These are phyloP conservation scores for Luffa aegyptiaca DNA, from an alignment of 306 rosid species.

Conservation along the genomic window DNA sequence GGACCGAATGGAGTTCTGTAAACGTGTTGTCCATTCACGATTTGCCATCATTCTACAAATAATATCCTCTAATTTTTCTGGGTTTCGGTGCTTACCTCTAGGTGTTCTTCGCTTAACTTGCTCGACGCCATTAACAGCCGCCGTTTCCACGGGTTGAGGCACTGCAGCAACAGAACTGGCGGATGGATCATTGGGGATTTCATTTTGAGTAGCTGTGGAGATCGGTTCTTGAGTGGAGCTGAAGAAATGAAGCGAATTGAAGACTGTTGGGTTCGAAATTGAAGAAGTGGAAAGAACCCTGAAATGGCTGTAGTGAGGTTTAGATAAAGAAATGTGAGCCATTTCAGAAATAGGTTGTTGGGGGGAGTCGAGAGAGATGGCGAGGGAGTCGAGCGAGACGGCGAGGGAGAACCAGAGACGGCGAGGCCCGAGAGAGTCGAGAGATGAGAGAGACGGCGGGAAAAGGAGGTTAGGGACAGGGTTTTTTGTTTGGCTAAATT, in stretches of 20 bases:
- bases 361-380: too few species aligned
- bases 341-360: too few species aligned
- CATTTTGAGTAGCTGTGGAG: neutral
- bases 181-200: neutral
- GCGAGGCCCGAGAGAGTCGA: too few species aligned
- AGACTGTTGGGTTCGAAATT: constrained; percentile 11
- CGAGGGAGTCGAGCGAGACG: too few species aligned
- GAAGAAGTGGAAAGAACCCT: constrained; percentile 16
- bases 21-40: constrained; percentile 92
- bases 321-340: constrained; percentile 37
- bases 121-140: neutral
- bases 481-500: too few species aligned
- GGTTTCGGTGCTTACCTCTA: constrained; percentile 28
- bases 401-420: too few species aligned
- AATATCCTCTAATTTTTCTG: constrained; percentile 38
- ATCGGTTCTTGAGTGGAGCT: constrained; percentile 12
- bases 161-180: constrained; percentile 3
- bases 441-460: too few species aligned
- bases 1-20: constrained; percentile 65
- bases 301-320: constrained; percentile 35
- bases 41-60: constrained; percentile 68
- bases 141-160: neutral
- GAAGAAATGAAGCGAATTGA: constrained; percentile 25
- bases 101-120: constrained; percentile 16
- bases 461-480: too few species aligned